Evolutionary conservation across 192 early-diverging fungal species (phyloP).

Genomic region (Coemansia sp.): DNA sequence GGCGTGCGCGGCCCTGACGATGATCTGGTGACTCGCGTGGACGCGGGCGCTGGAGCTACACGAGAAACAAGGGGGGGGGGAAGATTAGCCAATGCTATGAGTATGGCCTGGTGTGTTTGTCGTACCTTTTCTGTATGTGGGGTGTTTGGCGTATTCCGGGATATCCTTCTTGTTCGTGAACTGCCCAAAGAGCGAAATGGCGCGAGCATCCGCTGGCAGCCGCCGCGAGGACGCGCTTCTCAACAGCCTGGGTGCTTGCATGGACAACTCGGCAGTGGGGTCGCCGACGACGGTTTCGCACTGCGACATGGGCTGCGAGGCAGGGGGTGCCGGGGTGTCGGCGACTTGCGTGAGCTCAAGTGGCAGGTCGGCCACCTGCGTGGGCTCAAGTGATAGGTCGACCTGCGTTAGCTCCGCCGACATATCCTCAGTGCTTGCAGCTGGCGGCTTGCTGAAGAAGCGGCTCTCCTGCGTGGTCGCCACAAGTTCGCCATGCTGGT

Average conservation of each 20-base stretch:
- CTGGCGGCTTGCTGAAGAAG: conserved; percentile 25
- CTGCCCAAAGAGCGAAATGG: conserved; percentile 12
- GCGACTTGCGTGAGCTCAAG: not conserved
- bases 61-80: not conserved
- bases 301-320: not conserved
- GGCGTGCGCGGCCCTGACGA: not conserved
- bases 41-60: not conserved
- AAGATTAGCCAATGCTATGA: too few relatives aligned
- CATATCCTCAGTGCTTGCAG: not conserved
- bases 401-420: not conserved
- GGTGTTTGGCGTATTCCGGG: not conserved
- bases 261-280: not conserved
- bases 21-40: not conserved
- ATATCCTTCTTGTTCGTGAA: conserved; percentile 1
- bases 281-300: not conserved
- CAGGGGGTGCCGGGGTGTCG: not conserved
- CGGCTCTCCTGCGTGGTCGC: conserved; percentile 25
- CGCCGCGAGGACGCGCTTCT: not conserved
- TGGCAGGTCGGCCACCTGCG: too few relatives aligned
- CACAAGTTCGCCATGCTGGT: conserved; percentile 10
- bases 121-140: conserved; percentile 18
- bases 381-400: too few relatives aligned
- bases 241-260: not conserved
- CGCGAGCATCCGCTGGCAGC: not conserved
- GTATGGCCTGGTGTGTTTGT: too few relatives aligned